Base-by-base conservation (phyloP, 2,329 filamentous ascomycete genomes). In the Cytospora piceicola region DNA sequence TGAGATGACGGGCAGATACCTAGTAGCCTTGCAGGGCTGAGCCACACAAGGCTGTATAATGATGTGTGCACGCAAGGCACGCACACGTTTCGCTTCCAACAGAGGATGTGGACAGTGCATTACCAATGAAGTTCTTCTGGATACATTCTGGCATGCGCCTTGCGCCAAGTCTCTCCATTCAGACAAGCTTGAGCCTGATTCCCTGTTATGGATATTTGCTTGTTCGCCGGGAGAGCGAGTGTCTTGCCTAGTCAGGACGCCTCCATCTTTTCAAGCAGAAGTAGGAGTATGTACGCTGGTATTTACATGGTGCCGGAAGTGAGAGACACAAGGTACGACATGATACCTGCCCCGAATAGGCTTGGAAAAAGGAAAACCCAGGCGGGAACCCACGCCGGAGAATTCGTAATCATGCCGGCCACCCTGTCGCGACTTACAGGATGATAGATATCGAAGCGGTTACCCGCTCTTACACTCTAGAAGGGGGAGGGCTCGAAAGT, bases 21-120 rank as follows among this genome's bases (percentile, higher is more conserved):
- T 51, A 29, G 61, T 58, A 63, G 64, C 60, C 64, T 63, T 62
- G 64, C 64, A 66, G 55, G 64, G 64, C 64, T 63, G 60, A 66
- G 59, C 64, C 64, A 59, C 55, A 27, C 30, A 49, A 39, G 24
- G 39, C 39, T n/a, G 39, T 17, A 42, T 42, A 42, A 20, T 42
- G 39, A 4, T 42, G 39, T 20, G 39, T 42, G 39, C 17, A n/a
- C 39, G 5, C 39, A 36, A 17, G 20, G 39, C 17, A n/a, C 39
- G 5, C 39, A 36, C 14, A 4, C 34, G 3, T 12, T 14, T 15
- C 15, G 34, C 34, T 36, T 14, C 34, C 34, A 36, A 36, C 11
- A 12, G 34, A 14, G 11, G 39, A 12, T 2, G 39, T n/a, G 1
- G 5, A 0, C 39, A 42, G 39, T n/a, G 17, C 5, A 4, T n/a